Base-by-base conservation (phyloP, 2,329 filamentous ascomycete genomes). In the Botrytis deweyae region DNA sequence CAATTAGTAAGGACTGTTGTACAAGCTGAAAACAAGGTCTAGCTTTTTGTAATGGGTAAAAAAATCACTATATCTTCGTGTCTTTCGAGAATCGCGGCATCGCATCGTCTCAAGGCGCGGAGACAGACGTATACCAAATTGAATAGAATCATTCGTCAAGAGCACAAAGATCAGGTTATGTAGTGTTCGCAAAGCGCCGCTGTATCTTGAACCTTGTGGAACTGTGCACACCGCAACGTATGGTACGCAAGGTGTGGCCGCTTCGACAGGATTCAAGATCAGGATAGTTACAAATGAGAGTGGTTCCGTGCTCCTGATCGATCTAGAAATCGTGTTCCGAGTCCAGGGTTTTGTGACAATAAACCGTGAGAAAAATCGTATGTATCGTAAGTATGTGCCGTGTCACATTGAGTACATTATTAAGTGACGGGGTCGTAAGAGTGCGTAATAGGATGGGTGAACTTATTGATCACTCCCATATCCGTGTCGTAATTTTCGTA, bases 221-320 rank as follows among this genome's bases (percentile, higher is more conserved):
- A 12, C 4, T 10, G 16, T 44, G 38, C 38, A 64, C 1, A 33
- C 16, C 38, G 38, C 38, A 29, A n/a, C 25, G 25, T 42, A 10
- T 29, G n/a, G 61, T n/a, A 9, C 38, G 25, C 62, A 20, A 6
- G 9, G 9, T 2, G 18, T 44, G 25, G 14, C 25, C 4, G 18
- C 16, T 29, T 42, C 62, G 62, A 29, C 25, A 42, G 36, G n/a
- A 36, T 68, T 2, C 49, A 58, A 66, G 65, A 68, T n/a, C 36
- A 55, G 66, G 49, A 20, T 20, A 69, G 4, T 69, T 58, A 38
- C 49, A 58, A 55, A 69, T 69, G 66, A 58, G 38, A 58, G 66
- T 68, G 46, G 33, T 14, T 38, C 29, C 33, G 6, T 14, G 18
- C 25, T n/a, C 22, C n/a, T 10, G 22, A 9, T 6, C 49, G 66